Evolutionary conservation across 73 alveolate species (phyloP), one percentile per base, ranked within the genome.

Genomic region (Durusdinium trenchii): DNA sequence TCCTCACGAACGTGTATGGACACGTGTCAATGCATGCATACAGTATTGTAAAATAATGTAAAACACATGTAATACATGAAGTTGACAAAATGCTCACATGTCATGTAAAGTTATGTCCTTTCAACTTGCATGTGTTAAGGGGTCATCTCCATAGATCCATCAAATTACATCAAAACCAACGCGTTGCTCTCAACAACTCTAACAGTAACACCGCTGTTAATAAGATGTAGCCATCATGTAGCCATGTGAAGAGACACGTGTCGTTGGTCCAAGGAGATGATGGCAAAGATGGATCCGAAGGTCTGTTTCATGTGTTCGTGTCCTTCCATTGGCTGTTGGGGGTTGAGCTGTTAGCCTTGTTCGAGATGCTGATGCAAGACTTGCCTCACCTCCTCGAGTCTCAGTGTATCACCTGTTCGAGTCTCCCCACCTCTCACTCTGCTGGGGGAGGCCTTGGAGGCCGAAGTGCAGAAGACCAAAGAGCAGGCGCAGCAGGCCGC

Each of bases 231-330:
- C 28, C 51, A 26, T 78, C 48, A 1, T 78, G 86, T 30, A 16
- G 86, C 36, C 32, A 36, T 40, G 36, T n/a, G 57, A 75, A 7
- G 86, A 23, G 30, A 60, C 4, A 60, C 73, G 18, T 60, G 18
- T 6, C 43, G 7, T 35, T 12, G 10, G 48, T 23, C 32, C 40
- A 9, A 91, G 98, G 98, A 91, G 10, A 73, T 46, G 98, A 91
- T 91, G 98, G 98, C 98, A 35, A 91, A 67, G 98, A 91, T 91
- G 98, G 98, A 91, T 43, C 98, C 98, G 57, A 91, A 91, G 98
- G 98, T 89, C 42, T 16, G 30, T 28, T 57, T 57, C 69, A 57
- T 12, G 30, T 60, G 73, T 60, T 60, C n/a, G n/a, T 32, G n/a
- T 23, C 73, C 30, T 60, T 23, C 3, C 73, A 60, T 60, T 32